Evolutionary conservation across 306 rosid genomes (phyloP).

Genomic region (Prinsepia uniflora): DNA sequence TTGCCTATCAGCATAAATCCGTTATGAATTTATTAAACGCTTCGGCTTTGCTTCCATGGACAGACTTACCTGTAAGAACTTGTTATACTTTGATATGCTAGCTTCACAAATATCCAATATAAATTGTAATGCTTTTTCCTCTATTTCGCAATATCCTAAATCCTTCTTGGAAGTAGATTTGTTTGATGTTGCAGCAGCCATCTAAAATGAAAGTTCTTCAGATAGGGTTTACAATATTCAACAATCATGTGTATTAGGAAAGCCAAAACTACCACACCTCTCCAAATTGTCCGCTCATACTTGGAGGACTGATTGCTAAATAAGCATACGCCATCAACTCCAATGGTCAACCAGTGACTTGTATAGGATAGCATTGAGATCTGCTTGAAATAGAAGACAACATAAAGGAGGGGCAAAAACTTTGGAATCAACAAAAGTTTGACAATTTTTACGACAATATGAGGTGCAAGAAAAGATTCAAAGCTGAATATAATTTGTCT

Average conservation of each 20-base stretch:
- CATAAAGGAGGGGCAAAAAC: not conserved
- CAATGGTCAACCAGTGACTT: slow-evolving; percentile 87
- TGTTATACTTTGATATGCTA: slow-evolving; percentile 82
- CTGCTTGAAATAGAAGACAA: slow-evolving; percentile 38
- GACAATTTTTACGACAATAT: not conserved
- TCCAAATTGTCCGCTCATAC: slow-evolving; percentile 66
- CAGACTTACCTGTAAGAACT: slow-evolving; percentile 68
- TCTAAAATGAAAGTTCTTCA: slow-evolving; percentile 41
- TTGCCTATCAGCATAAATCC: slow-evolving; percentile 45
- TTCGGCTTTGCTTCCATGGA: not conserved
- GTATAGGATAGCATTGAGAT: slow-evolving; percentile 81
- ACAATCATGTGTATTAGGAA: slow-evolving; percentile 5
- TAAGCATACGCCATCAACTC: slow-evolving; percentile 94
- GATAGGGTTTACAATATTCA: slow-evolving; percentile 18
- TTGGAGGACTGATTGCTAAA: slow-evolving; percentile 81
- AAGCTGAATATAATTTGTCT: not conserved
- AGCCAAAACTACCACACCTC: slow-evolving; percentile 50
- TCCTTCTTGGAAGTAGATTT: slow-evolving; percentile 58
- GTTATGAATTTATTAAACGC: not conserved
- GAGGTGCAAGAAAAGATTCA: not conserved
- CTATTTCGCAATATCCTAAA: slow-evolving; percentile 67
- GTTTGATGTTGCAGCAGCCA: slow-evolving; percentile 87
- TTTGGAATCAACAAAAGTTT: not conserved
- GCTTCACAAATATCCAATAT: slow-evolving; percentile 79
- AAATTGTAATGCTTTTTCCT: slow-evolving; percentile 83